A percentile compares a stretch with the other conserved stretches of the same genome.
Conservation (phyloP, 192 early-diverging fungal species). For the Podila verticillata region DNA sequence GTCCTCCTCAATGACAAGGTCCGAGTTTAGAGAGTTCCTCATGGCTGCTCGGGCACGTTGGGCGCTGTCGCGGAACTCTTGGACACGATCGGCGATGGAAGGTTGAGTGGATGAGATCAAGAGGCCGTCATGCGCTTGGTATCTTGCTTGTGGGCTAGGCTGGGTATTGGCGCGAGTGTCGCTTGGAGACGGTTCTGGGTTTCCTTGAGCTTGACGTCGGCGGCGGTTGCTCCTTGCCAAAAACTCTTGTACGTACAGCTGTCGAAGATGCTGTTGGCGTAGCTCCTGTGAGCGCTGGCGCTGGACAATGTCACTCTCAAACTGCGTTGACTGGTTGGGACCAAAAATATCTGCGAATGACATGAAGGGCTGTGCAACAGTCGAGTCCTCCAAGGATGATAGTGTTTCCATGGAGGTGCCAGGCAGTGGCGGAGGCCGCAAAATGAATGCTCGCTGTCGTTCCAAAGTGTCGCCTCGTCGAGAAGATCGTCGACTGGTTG, state of each 20-base stretch:
- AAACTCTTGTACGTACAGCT: conserved; percentile 26
- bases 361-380: not conserved
- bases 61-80: conserved; percentile 29
- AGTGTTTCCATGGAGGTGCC: conserved; percentile 1
- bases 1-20: conserved; percentile 37
- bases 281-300: not conserved
- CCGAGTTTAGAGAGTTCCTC: conserved; percentile 27
- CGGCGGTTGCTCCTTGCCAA: conserved; percentile 2
- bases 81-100: not conserved
- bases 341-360: conserved; percentile 22
- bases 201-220: not conserved
- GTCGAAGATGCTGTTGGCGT: conserved; percentile 30
- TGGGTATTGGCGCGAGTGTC: not conserved
- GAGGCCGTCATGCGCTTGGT: conserved; percentile 22
- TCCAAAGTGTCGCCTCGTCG: conserved; percentile 21
- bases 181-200: not conserved
- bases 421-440: conserved; percentile 11
- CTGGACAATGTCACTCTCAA: not conserved
- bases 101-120: conserved; percentile 10
- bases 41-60: conserved; percentile 28
- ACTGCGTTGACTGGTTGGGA: not conserved
- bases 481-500: conserved; percentile 1
- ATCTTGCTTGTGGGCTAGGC: conserved; percentile 3
- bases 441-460: conserved; percentile 23
- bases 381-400: not conserved